Conservation (phyloP, 192 early-diverging fungal genomes). For the Backusella liffmaniae region DNA sequence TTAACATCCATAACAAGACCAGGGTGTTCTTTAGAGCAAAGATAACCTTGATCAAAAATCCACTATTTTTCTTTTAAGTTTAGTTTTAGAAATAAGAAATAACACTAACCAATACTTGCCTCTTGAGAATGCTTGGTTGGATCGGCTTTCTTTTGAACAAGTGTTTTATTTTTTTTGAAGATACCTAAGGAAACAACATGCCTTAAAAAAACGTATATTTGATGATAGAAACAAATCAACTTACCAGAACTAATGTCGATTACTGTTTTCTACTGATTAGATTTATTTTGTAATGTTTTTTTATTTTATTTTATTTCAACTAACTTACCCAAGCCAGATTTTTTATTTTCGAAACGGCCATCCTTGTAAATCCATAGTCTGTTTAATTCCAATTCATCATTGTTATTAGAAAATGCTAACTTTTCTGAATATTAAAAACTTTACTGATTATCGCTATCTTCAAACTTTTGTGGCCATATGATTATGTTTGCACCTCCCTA, state of each 20-base stretch:
- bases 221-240: background rate
- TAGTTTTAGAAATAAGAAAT: background rate
- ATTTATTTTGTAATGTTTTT: background rate
- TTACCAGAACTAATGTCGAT: slow-evolving; percentile 24
- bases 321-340: slow-evolving; percentile 29
- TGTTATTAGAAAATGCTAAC: background rate
- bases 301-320: background rate
- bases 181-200: slow-evolving; percentile 8
- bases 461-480: slow-evolving; percentile 39
- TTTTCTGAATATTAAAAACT: background rate
- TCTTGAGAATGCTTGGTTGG: slow-evolving; percentile 9
- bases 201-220: background rate
- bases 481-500: slow-evolving; percentile 35
- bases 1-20: slow-evolving; percentile 35
- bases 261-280: slow-evolving; percentile 4
- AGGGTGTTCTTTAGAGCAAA: slow-evolving; percentile 24
- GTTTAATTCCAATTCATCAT: background rate
- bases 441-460: slow-evolving; percentile 40
- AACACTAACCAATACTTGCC: background rate
- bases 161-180: slow-evolving; percentile 23
- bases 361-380: slow-evolving; percentile 35
- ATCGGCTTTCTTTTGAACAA: slow-evolving; percentile 26
- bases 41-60: slow-evolving; percentile 25
- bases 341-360: slow-evolving; percentile 31
- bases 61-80: slow-evolving; percentile 2